Evolutionary conservation across 331 rosid genomes (phyloP), one percentile per base, ranked within the genome.

Genomic region (Rhamnella rubrinervis): DNA sequence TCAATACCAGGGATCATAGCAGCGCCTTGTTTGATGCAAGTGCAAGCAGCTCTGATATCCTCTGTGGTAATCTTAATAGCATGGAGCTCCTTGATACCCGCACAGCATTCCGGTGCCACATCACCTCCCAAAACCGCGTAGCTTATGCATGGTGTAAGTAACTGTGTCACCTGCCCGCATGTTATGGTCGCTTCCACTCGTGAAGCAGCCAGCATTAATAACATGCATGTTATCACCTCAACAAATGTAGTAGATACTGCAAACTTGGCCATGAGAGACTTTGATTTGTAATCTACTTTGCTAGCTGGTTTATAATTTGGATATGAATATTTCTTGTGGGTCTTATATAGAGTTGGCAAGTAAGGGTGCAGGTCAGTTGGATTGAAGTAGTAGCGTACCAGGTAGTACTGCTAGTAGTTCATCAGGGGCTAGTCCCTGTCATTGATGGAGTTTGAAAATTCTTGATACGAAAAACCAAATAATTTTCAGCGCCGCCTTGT

Each of bases 81-180:
- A 23, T 83, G 81, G 4, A 88, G 49, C 4, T 78, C 59, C 55
- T 77, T 16, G 3, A 88, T 1, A 18, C 93, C 93, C 47, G 84
- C 77, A 17, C 90, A 88, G 16, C 93, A 88, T 40, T 59, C 11
- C 0, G 81, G 67, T 4, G 84, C 60, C 16, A 85, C 90, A 0
- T 38, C 23, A 17, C 87, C 90, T 63, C 93, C 93, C 0, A 85
- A 0, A 21, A 83, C 80, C 13, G 49, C 90, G 46, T 72, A 85
- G 67, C 67, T 50, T 20, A 88, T 81, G 76, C 90, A 88, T 66
- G 93, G 88, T 20, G 66, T 64, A 1, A 88, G 71, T 61, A 74
- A 81, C 2, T 35, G 18, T 0, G 80, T 79, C 1, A 83, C 68
- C 58, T 88, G 71, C 0, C 55, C 85, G 60, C 93, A 88, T 20